Conservation (phyloP, 768 basidiomycete species). For the Phlegmacium glaucopus region DNA sequence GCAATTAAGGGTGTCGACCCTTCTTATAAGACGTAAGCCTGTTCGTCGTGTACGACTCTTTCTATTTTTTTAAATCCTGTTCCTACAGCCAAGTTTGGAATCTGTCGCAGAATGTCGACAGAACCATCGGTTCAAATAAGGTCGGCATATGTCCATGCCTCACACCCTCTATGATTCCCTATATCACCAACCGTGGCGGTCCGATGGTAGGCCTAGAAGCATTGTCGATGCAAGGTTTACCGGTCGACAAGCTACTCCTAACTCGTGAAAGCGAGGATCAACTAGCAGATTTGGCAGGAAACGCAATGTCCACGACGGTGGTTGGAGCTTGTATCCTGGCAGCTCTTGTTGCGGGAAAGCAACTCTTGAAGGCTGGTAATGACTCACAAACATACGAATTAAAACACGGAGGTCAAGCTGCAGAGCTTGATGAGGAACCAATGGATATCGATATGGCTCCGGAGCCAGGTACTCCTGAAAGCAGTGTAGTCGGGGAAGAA, state of each 20-base stretch:
- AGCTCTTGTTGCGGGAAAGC: slow-evolving; percentile 66
- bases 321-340: slow-evolving; percentile 88
- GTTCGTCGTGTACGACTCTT: not conserved
- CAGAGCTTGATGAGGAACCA: slow-evolving; percentile 29
- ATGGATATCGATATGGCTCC: slow-evolving; percentile 47
- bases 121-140: slow-evolving; percentile 77
- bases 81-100: slow-evolving; percentile 83
- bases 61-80: slow-evolving; percentile 10
- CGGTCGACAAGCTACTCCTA: slow-evolving; percentile 85
- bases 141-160: slow-evolving; percentile 89
- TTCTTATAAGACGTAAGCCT: slow-evolving; percentile 79
- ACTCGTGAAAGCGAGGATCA: slow-evolving; percentile 94
- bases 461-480: slow-evolving; percentile 24
- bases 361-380: slow-evolving; percentile 63
- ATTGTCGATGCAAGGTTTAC: slow-evolving; percentile 90
- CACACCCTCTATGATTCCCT: slow-evolving; percentile 96
- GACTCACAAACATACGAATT: slow-evolving; percentile 68
- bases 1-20: slow-evolving; percentile 81
- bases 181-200: slow-evolving; percentile 92
- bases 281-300: slow-evolving; percentile 90
- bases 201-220: slow-evolving; percentile 95
- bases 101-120: slow-evolving; percentile 93
- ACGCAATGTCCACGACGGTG: slow-evolving; percentile 97
- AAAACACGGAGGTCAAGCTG: slow-evolving; percentile 40
- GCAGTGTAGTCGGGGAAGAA: slow-evolving; percentile 71